Evolutionary conservation across 257 asterid genomes (phyloP), one percentile per base, ranked within the genome.

Genomic region (Cinchona pubescens): DNA sequence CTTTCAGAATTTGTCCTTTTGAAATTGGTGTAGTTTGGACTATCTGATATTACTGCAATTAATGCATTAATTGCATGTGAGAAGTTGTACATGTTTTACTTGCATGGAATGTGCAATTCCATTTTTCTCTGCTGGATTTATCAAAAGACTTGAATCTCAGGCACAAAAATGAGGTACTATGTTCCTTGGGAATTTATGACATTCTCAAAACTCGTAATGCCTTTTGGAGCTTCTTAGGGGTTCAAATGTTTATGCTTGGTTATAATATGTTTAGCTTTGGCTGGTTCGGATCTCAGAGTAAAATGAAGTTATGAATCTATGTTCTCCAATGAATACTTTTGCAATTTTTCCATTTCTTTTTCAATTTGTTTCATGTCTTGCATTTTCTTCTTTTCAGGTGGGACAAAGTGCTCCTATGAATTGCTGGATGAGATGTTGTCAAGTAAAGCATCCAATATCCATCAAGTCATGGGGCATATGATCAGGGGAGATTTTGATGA

Each of bases 391-490:
- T 82, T 72, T 80, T 73, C 87, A 92, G 98, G 86, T 90, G 94
- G 92, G 90, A 88, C 71, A 78, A 81, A 84, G 90, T 81, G 75
- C n/a, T n/a, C n/a, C n/a, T 81, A 75, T 69, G 95, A 85, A 75
- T 84, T 92, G 85, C 85, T 92, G 79, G 87, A 85, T 69, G 97
- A 92, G 82, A 88, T 92, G 97, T 84, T 82, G 72, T 86, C 87
- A 76, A 84, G 87, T 76, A 89, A 86, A 82, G 79, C 75, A 68
- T 94, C 95, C 40, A 90, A 88, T 79, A 85, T 87, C 85, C 97
- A 90, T 78, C 95, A 88, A 82, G 92, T 90, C 49, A 92, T 92
- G 63, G 96, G 96, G 42, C 92, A 88, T 88, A 92, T 92, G 98
- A 94, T 94, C 78, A 87, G 80, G 73, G 98, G 97, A 69, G 90